Base-by-base conservation (phyloP, 192 early-diverging fungal species). In the Entophlyctis luteolus region DNA sequence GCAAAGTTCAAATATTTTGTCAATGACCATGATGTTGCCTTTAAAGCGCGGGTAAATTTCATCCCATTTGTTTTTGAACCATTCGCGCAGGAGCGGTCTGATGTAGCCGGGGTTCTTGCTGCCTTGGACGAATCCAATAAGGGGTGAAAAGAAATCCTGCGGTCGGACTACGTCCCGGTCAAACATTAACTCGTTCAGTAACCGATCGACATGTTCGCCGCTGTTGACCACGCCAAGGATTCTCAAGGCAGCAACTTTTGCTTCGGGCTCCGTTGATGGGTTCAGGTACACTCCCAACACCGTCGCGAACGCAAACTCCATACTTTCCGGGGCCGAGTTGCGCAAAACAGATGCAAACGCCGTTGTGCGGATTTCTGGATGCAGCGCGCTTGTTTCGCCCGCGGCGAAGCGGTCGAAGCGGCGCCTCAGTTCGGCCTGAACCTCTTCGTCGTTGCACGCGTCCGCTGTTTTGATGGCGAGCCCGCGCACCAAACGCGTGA, bases 391-490 rank as follows among this genome's bases (percentile, higher is more conserved):
- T 37, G 70, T 66, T 69, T 94, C 84, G 14, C 86, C 90, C 33
- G 80, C 75, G 29, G 52, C 74, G 66, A 87, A 88, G 3, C 47
- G 22, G 31, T 74, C 66, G 76, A 98, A 94, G 10, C 56, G 53
- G 2, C 5, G 18, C 53, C 68, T 37, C 4, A 62, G 56, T 50
- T 69, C 63, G 52, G 1, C 22, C 23, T 54, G 20, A 29, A 66
- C 63, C n/a, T 20, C 12, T 8, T 1, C 47, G 68, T 94, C 93
- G 32, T 81, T 83, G 29, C 86, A 86, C 34, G 72, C 65, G 39
- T 88, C 93, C 20, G 93, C 88, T 29, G 79, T 81, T 18, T 79
- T 78, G 59, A 96, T 78, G 28, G 87, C 85, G 39, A 95, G 78
- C 14, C 87, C 85, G 54, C 96, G 89, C 54, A 91, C 81, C 33